These are phyloP conservation scores for Binderoboletus segoi DNA, from an alignment of 1,284 basidiomycete species.

Conservation along the genomic window DNA sequence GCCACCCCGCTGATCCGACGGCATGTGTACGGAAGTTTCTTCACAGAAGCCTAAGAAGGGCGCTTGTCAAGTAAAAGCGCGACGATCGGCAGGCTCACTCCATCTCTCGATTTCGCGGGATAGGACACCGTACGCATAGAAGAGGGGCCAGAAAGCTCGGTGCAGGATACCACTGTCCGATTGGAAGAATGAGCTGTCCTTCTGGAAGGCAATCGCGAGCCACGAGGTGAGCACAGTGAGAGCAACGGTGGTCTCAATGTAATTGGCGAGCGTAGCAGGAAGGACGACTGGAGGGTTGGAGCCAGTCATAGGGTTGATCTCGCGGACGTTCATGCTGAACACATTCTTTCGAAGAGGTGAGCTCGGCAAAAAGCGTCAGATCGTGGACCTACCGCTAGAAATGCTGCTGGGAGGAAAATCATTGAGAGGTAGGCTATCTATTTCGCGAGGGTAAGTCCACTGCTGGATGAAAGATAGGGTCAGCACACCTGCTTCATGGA, in stretches of 20 bases:
- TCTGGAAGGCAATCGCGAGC: constrained; percentile 18
- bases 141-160: constrained; percentile 24
- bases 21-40: too few relatives aligned
- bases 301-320: constrained; percentile 6
- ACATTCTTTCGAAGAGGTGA: constrained; percentile 27
- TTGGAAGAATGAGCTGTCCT: constrained; percentile 10
- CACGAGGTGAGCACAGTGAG: constrained; percentile 21
- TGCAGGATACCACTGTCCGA: background rate
- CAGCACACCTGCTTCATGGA: constrained; percentile 47
- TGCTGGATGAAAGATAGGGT: background rate
- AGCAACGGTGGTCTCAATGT: constrained; percentile 10
- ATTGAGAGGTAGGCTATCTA: constrained; percentile 33
- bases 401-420: constrained; percentile 31
- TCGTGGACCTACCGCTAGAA: constrained; percentile 40
- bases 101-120: background rate
- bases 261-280: constrained; percentile 12
- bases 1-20: too few relatives aligned
- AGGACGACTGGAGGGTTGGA: background rate
- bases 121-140: constrained; percentile 1
- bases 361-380: background rate
- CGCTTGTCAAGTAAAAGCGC: background rate
- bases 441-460: background rate
- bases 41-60: background rate
- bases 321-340: constrained; percentile 32
- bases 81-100: background rate